phyloP scores from a whole-genome alignment of 139 green algal species.

The Trebouxia sp. region DNA sequence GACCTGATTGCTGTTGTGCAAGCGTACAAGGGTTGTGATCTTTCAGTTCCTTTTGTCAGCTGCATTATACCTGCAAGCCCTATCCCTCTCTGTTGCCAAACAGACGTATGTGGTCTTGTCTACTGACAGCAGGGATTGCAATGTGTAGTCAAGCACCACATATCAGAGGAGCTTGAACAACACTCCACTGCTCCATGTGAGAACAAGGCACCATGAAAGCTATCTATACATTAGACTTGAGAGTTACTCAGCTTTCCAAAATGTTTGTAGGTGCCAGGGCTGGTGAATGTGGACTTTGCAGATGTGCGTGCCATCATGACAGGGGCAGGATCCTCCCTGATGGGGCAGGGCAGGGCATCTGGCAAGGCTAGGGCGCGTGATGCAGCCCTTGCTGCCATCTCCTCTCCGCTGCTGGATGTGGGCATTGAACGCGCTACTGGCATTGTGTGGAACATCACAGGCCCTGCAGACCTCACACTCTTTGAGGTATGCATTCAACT shows the following conservation, averaged over 20 bases:
- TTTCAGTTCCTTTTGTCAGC: too few relatives aligned
- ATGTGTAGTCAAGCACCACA: too few relatives aligned
- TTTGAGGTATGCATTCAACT: constrained; percentile 66
- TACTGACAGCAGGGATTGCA: too few relatives aligned
- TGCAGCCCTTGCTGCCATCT: constrained; percentile 77
- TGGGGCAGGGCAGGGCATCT: constrained; percentile 81
- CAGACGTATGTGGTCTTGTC: too few relatives aligned
- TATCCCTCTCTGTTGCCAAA: too few relatives aligned
- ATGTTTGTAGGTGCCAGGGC: constrained; percentile 69
- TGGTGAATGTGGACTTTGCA: constrained; percentile 99
- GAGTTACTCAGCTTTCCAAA: neutral
- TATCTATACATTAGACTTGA: neutral
- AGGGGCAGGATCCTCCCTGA: constrained; percentile 80
- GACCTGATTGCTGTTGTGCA: too few relatives aligned
- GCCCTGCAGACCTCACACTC: constrained; percentile 82
- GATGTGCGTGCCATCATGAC: constrained; percentile 92
- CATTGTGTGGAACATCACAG: constrained; percentile 99
- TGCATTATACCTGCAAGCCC: too few relatives aligned
- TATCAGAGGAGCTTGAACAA: too few relatives aligned
- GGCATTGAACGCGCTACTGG: constrained; percentile 93
- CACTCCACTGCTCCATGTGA: too few relatives aligned
- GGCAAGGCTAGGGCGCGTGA: constrained; percentile 65
- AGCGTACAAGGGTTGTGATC: too few relatives aligned
- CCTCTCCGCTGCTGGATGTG: constrained; percentile 86
- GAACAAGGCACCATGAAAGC: too few relatives aligned